Evolutionary conservation across 495 filamentous ascomycete genomes (phyloP).

Genomic region (Penicillium flavigenum): DNA sequence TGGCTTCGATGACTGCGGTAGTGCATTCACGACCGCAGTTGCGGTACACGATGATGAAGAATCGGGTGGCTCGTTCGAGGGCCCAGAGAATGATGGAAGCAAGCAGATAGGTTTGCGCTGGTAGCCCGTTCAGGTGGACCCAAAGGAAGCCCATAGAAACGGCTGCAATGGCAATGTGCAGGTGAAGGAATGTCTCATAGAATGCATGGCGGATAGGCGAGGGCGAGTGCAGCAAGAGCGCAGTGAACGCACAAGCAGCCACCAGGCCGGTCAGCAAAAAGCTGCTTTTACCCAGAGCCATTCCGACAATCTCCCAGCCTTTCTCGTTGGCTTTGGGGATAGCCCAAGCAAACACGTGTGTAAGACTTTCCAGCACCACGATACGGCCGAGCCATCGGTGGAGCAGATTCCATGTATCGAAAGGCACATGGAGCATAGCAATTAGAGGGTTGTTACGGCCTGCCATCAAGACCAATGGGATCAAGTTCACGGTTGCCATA

Average conservation of each 20-base stretch:
- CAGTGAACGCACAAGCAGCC: slow-evolving; percentile 47
- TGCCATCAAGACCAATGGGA: slow-evolving; percentile 67
- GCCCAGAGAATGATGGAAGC: slow-evolving; percentile 72
- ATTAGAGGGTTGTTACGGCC: slow-evolving; percentile 72
- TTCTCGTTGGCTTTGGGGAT: slow-evolving; percentile 63
- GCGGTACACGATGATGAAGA: slow-evolving; percentile 66
- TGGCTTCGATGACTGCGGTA: slow-evolving; percentile 68
- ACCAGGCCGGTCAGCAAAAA: slow-evolving; percentile 60
- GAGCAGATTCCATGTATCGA: slow-evolving; percentile 75
- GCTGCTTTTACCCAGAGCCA: slow-evolving; percentile 45
- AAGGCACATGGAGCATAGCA: slow-evolving; percentile 62
- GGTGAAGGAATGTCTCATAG: slow-evolving; percentile 88
- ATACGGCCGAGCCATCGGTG: slow-evolving; percentile 80
- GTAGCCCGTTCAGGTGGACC: slow-evolving; percentile 67
- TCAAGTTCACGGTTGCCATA: slow-evolving; percentile 75
- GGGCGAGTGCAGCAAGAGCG: slow-evolving; percentile 63
- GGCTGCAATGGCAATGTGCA: slow-evolving; percentile 71
- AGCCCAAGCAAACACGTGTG: slow-evolving; percentile 64
- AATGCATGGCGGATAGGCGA: slow-evolving; percentile 87
- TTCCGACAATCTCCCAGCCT: slow-evolving; percentile 61
- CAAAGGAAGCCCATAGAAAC: slow-evolving; percentile 63
- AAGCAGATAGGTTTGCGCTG: slow-evolving; percentile 65
- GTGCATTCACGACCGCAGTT: slow-evolving; percentile 66
- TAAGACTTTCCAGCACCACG: slow-evolving; percentile 61
- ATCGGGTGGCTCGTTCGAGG: slow-evolving; percentile 68